These are phyloP conservation scores for Coccomyxa sp. DNA, from an alignment of 139 green algal species.

Conservation along the genomic window DNA sequence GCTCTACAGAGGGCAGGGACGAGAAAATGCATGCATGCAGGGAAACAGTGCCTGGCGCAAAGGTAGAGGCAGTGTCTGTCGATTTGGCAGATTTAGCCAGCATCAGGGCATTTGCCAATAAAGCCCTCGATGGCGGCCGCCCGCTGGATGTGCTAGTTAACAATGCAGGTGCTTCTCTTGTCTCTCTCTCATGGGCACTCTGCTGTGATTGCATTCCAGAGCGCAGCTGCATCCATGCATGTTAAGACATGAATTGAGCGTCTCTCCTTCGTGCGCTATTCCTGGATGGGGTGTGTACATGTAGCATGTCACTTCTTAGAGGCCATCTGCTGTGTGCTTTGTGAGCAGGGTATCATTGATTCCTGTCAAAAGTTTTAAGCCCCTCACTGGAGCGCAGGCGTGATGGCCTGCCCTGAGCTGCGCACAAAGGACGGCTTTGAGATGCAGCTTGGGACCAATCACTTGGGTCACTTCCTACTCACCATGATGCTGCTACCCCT, in stretches of 20 bases:
- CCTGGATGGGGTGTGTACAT: too few relatives aligned
- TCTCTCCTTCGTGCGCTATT: too few relatives aligned
- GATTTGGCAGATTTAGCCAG: conserved; percentile 60
- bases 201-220: too few relatives aligned
- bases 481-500: conserved; percentile 62
- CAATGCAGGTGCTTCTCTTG: conserved; percentile 55
- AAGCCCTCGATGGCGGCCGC: conserved; percentile 37
- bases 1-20: too few relatives aligned
- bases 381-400: too few relatives aligned
- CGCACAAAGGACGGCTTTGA: conserved; percentile 75
- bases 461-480: conserved; percentile 76
- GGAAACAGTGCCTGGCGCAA: conserved; percentile 27
- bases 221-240: too few relatives aligned
- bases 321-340: too few relatives aligned
- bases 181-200: too few relatives aligned
- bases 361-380: too few relatives aligned
- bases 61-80: conserved; percentile 35
- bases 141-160: conserved; percentile 74
- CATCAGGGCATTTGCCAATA: conserved; percentile 43
- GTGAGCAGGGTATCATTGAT: too few relatives aligned
- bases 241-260: too few relatives aligned
- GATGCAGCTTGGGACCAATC: conserved; percentile 60
- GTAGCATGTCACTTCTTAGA: too few relatives aligned
- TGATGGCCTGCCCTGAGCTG: conserved; percentile 74
- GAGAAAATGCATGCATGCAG: conserved; percentile 9